Conservation (phyloP, 2,329 filamentous ascomycete species). For the Fusarium sp. region DNA sequence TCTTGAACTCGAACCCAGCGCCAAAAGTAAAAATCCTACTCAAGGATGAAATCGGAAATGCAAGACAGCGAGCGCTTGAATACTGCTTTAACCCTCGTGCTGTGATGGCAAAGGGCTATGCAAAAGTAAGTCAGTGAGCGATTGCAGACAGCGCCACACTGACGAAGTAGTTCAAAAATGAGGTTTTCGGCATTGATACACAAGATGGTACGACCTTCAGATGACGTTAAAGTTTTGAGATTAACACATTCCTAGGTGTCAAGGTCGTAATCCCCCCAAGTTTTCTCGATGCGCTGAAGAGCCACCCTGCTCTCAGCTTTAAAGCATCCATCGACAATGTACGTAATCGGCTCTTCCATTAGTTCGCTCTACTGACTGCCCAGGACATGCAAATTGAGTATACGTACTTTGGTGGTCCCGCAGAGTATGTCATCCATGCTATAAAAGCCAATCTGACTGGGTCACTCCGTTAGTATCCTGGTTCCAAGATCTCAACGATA, state of each 20-base stretch:
- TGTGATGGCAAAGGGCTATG: slow-evolving; percentile 18
- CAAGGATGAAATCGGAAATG: slow-evolving; percentile 15
- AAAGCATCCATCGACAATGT: slow-evolving; percentile 27
- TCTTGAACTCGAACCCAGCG: accelerated
- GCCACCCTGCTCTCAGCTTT: slow-evolving; percentile 24
- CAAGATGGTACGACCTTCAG: slow-evolving; percentile 8
- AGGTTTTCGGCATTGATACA: slow-evolving; percentile 24
- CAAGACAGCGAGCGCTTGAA: slow-evolving; percentile 16
- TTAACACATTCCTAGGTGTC: not conserved
- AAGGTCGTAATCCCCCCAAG: slow-evolving; percentile 9
- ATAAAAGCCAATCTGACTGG: slow-evolving; percentile 21
- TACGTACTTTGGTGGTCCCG: slow-evolving; percentile 23
- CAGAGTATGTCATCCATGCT: slow-evolving; percentile 22
- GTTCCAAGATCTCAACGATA: accelerated
- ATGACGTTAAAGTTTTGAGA: too few relatives aligned
- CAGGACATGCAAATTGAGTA: slow-evolving; percentile 35
- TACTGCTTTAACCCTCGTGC: slow-evolving; percentile 25
- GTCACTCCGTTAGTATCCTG: slow-evolving; percentile 3
- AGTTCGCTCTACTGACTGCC: accelerated
- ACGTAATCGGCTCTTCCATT: accelerated
- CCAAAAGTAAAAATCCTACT: slow-evolving; percentile 13
- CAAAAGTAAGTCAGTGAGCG: not conserved
- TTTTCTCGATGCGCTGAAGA: slow-evolving; percentile 14
- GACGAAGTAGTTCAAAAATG: slow-evolving; percentile 15
- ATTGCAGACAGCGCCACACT: accelerated